Evolutionary conservation across 768 basidiomycete genomes (phyloP), one percentile per base, ranked within the genome.

Genomic region (Erythrobasidium yunnanense): DNA sequence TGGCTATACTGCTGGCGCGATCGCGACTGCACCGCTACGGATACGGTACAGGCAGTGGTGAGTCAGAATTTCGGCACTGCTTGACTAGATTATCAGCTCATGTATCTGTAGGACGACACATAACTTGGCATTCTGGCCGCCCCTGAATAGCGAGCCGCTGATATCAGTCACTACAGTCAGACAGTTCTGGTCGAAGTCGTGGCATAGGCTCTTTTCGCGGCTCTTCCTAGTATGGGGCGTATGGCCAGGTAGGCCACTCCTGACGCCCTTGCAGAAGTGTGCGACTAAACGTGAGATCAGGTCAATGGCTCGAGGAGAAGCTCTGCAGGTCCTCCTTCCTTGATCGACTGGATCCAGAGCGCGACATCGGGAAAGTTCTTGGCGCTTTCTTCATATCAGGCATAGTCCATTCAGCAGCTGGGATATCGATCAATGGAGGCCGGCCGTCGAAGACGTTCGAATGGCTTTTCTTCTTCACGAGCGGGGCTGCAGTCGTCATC

Each of bases 121-220:
- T 35, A 63, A 63, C 34, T 35, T 63, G 8, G 60, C 60, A 2
- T 63, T 63, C 60, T 63, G 60, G 60, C 60, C 60, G 27, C 60
- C 60, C 8, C 49, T 63, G 22, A 63, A 63, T 25, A 63, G 60
- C 49, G 45, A 49, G 45, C 60, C 60, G 29, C 32, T 63, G 6
- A 50, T 38, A 2, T 38, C 42, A n/a, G 60, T 63, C 4, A 63
- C 60, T 8, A 63, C 60, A 2, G 60, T 63, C 7, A 8, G 60
- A n/a, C 60, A 63, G 22, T 63, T 63, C 25, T 63, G 60, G 60
- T 63, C 60, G 2, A 49, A 34, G 23, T 63, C 60, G 22, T 63
- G 60, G 60, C 60, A 63, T 27, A 49, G 60, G 22, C 60, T 63
- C 15, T 63, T 63, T 38, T 63, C 60, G 2, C 60, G 60, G 20